Base-by-base conservation (phyloP, 768 basidiomycete genomes). In the Lentinula sp. region DNA sequence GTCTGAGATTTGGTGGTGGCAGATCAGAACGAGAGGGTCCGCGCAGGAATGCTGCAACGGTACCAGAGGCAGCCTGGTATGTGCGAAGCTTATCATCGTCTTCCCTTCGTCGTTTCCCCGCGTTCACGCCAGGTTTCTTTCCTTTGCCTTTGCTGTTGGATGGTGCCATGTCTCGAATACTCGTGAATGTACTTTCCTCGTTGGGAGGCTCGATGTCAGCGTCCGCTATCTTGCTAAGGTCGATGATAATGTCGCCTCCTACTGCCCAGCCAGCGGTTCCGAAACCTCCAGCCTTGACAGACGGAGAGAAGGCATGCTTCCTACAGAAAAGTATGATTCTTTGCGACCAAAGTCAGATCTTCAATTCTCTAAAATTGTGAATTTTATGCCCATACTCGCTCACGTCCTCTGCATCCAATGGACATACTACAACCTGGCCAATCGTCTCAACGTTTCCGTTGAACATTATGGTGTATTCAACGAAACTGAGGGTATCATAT, bases 221-320 rank as follows among this genome's bases (percentile, higher is more conserved):
- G 40, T 87, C 86, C 57, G 78, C 76, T 54, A 97, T 74, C 65
- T 80, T 83, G 67, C 80, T 83, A 52, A 96, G 73, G 74, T 96
- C 95, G 65, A 95, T 72, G 68, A 96, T 86, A 60, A 96, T 77
- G 67, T 95, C 88, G 40, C 95, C 95, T 15, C 85, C 86, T 58
- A 95, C 83, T 51, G 91, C 84, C 89, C 93, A 93, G 1, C 93
- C 94, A 9, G 88, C 91, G 1, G 91, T 95, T 5, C 93, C 95
- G 69, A 90, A 95, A 0, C 95, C 95, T 28, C 95, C 95, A 1
- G 91, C 89, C 70, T 93, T 94, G 66, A 94, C 81, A 8, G 91
- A 93, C 5, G 89, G 83, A 9, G 88, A 85, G 2, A 95, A 75
- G 0, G 74, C 73, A 67, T 93, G 79, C 58, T 84, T 83, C n/a